Conservation (phyloP, 2,329 filamentous ascomycete species). For the Penicillium rolfsii region DNA sequence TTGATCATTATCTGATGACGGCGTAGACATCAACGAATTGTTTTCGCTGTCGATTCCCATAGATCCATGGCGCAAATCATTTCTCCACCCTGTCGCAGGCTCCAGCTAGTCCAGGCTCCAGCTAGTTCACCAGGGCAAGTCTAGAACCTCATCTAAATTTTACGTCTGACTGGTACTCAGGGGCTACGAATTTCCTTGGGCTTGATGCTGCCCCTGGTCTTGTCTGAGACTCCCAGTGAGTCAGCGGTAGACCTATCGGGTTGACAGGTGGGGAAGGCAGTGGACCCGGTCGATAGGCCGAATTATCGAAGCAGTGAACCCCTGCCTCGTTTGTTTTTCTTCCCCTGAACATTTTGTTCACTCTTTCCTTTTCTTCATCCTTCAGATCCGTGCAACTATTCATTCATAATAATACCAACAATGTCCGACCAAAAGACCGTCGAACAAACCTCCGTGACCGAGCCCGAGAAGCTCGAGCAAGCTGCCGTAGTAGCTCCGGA, state of each 20-base stretch:
- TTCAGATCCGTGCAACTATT: not conserved
- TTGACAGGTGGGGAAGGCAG: slow-evolving; percentile 23
- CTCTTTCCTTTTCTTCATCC: not conserved
- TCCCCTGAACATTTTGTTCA: slow-evolving; percentile 16
- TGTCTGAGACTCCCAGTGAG: not conserved
- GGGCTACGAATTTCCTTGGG: slow-evolving; percentile 1
- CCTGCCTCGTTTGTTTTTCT: slow-evolving; percentile 12
- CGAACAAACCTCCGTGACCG: slow-evolving; percentile 22
- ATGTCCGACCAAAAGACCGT: slow-evolving; percentile 30
- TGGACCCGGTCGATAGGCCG: slow-evolving; percentile 17
- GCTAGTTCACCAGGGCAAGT: not conserved
- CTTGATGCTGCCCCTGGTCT: not conserved
- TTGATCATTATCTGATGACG: not conserved
- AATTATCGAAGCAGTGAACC: slow-evolving; percentile 16
- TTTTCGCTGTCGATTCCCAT: not conserved
- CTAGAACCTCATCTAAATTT: not conserved
- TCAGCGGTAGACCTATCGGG: slow-evolving; percentile 1
- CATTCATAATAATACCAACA: slow-evolving; percentile 12
- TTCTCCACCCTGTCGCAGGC: not conserved
- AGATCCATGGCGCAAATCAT: not conserved
- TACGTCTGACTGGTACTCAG: not conserved
- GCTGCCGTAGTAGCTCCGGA: slow-evolving; percentile 8
- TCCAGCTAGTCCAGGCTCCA: not conserved
- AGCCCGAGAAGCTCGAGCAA: slow-evolving; percentile 23
- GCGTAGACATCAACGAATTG: not conserved